A percentile compares a stretch with the other conserved stretches of the same genome.
These are phyloP conservation scores for Sphaerobolus stellatus DNA, from an alignment of 1,284 basidiomycete genomes.

Conservation along the genomic window DNA sequence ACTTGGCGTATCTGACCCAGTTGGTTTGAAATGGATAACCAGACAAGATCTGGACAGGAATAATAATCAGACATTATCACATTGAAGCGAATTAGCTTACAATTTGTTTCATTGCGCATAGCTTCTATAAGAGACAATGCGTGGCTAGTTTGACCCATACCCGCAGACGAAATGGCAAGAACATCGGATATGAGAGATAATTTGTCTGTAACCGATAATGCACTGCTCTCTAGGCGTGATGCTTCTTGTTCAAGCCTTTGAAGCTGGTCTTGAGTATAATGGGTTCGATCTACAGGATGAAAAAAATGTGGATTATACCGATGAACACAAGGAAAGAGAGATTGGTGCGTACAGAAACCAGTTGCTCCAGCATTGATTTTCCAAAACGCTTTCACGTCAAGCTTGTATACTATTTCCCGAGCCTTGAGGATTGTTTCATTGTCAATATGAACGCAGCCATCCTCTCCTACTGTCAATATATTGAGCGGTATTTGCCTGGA, in stretches of 20 bases:
- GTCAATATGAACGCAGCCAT: constrained; percentile 64
- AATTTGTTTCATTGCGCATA: neutral
- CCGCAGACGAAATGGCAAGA: neutral
- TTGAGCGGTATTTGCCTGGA: constrained; percentile 78
- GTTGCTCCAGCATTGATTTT: constrained; percentile 90
- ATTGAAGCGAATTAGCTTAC: neutral
- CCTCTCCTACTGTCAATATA: constrained; percentile 61
- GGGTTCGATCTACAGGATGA: neutral
- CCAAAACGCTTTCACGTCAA: constrained; percentile 72
- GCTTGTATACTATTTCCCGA: constrained; percentile 66
- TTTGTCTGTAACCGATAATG: neutral
- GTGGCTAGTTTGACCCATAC: neutral
- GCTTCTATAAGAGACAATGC: neutral
- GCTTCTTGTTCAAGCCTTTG: neutral
- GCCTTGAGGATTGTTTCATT: constrained; percentile 65
- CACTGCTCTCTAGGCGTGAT: neutral
- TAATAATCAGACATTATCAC: neutral
- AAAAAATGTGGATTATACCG: neutral
- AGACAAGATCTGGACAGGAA: constrained; percentile 1
- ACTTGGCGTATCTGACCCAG: neutral
- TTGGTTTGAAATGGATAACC: neutral
- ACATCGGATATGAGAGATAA: neutral
- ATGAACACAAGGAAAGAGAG: neutral
- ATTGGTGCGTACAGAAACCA: constrained; percentile 76
- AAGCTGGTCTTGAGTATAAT: neutral